Evolutionary conservation across 805 yeast genomes (phyloP), one percentile per base, ranked within the genome.

Genomic region (Clavispora vitiphila): DNA sequence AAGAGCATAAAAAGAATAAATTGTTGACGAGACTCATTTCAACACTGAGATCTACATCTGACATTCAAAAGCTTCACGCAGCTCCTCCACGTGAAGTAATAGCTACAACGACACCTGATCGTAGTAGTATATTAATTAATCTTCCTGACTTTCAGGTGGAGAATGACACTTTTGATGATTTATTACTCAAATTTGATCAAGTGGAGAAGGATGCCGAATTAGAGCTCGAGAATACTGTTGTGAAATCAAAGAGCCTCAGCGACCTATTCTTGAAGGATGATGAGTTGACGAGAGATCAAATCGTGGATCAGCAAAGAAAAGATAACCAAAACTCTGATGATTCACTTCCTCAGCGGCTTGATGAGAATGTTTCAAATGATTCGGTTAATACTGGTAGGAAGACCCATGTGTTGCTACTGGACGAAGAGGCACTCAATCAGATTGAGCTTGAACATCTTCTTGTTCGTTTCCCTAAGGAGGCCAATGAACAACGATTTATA

Each of bases 221-320:
- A 14, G 54, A 45, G 18, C 45, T 48, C 8, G 41, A 38, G 5
- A 41, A 37, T 11, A 15, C 12, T 8, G 23, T 42, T 11, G 38
- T 36, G 21, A 47, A 38, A 12, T 22, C 41, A 14, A 41, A 40
- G 27, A 37, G 46, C 19, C 35, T 44, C 9, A 51, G 48, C 20
- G 58, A 56, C 34, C 53, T 57, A 14, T 66, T 69, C 44, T 57
- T 69, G 36, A 60, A 55, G 39, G 74, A 69, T 50, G 74, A 69
- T 40, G 74, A 69, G 42, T 58, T 69, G 43, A 63, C 72, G 1
- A 52, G 49, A 25, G 73, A 60, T 25, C 74, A 69, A 44, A 69
- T 69, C 39, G 59, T 55, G 26, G 72, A 69, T 45, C 72, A 63
- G 42, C 64, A 65, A 44, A 42, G 54, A 15, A 62, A 58, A 34